These are phyloP conservation scores for Trypanosoma platydactyli DNA, from an alignment of 208 protist species.

Conservation along the genomic window DNA sequence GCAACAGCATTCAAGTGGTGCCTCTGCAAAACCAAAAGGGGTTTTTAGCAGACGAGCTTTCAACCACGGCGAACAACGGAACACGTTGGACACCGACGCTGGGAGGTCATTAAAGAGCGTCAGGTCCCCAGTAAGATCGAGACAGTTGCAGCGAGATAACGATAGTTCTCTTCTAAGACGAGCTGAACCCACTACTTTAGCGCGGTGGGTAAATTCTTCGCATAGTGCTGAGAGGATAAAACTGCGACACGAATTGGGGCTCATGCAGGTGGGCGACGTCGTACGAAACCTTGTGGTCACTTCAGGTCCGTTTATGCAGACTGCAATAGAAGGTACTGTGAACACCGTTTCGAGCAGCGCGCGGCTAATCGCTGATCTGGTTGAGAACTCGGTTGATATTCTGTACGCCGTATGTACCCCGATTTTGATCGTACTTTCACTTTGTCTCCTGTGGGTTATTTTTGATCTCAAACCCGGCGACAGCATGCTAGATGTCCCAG, in stretches of 20 bases:
- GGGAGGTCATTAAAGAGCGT: no score
- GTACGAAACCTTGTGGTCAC: neutral
- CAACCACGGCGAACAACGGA: no score
- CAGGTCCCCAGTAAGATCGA: no score
- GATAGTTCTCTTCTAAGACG: no score
- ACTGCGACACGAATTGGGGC: neutral
- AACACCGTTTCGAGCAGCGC: neutral
- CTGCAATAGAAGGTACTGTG: slow-evolving; percentile 3
- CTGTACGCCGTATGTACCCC: slow-evolving; percentile 8
- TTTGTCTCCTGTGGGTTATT: slow-evolving; percentile 19
- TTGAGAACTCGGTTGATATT: slow-evolving; percentile 21
- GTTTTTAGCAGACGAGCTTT: no score
- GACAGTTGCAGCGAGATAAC: no score
- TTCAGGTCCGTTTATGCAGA: slow-evolving; percentile 10
- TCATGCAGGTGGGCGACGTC: slow-evolving; percentile 5
- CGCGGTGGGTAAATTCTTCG: neutral
- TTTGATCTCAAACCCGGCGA: neutral
- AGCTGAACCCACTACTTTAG: no score
- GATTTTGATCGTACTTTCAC: slow-evolving; percentile 1
- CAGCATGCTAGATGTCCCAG: neutral
- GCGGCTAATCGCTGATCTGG: neutral
- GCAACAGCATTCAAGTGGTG: no score
- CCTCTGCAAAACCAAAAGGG: no score
- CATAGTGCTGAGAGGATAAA: no score
- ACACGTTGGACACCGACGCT: no score